phyloP scores from a whole-genome alignment of 768 basidiomycete species.

The Lactarius hatsudake region DNA sequence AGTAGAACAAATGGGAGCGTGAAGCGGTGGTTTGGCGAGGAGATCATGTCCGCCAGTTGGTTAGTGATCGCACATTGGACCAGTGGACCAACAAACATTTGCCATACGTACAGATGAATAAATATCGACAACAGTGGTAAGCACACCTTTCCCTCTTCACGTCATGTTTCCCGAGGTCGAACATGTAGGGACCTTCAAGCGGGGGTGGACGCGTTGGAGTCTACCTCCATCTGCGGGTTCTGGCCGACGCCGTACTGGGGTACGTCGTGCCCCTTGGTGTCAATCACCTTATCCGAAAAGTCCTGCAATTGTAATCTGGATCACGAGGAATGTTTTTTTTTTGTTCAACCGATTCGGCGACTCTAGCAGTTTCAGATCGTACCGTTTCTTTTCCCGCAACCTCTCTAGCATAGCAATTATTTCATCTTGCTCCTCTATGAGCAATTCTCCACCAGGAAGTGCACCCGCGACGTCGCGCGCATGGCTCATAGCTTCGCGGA shows the following conservation, averaged over 20 bases:
- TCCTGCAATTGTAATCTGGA: constrained; percentile 51
- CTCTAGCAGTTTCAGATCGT: constrained; percentile 17
- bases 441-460: constrained; percentile 72
- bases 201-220: constrained; percentile 75
- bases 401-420: constrained; percentile 66
- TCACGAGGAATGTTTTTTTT: not conserved
- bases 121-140: not conserved
- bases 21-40: not conserved
- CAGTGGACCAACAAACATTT: constrained; percentile 20
- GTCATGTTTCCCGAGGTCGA: not conserved
- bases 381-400: constrained; percentile 64
- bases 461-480: constrained; percentile 57
- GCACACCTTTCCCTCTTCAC: not conserved
- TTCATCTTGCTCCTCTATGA: constrained; percentile 65
- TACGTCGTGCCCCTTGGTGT: constrained; percentile 31
- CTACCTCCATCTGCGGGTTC: constrained; percentile 58
- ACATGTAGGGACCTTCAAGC: constrained; percentile 19
- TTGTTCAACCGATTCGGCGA: not conserved
- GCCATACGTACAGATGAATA: constrained; percentile 13
- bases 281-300: constrained; percentile 47
- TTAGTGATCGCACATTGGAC: constrained; percentile 31
- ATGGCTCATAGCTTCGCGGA: constrained; percentile 54
- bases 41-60: not conserved
- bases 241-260: constrained; percentile 20
- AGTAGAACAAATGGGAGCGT: not conserved